Evolutionary conservation across 208 protist species (phyloP).

Genomic region (Leishmania tarentolae): DNA sequence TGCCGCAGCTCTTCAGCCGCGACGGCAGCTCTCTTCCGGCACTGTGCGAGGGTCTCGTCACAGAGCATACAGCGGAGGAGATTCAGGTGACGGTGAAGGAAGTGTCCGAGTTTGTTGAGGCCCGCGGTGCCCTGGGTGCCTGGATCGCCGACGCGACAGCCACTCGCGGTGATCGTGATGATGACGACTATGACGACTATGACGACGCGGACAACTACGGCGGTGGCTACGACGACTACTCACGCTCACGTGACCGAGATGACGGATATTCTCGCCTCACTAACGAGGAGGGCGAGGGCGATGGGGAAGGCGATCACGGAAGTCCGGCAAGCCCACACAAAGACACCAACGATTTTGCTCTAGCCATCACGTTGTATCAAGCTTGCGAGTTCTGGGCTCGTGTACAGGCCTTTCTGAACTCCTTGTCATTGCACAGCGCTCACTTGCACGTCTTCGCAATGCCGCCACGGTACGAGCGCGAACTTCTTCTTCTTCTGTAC

Average conservation of each 20-base stretch:
- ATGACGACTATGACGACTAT: constrained; percentile 22
- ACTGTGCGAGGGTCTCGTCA: constrained; percentile 73
- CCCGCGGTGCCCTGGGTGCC: constrained; percentile 38
- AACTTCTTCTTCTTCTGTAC: constrained; percentile 70
- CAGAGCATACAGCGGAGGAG: constrained; percentile 72
- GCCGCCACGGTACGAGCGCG: constrained; percentile 70
- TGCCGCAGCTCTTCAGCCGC: constrained; percentile 49
- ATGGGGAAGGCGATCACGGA: neutral
- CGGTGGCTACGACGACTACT: constrained; percentile 10
- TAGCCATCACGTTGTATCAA: constrained; percentile 44
- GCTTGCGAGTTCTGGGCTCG: constrained; percentile 76
- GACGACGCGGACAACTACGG: constrained; percentile 12
- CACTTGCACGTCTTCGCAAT: constrained; percentile 57
- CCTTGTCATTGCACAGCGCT: constrained; percentile 63
- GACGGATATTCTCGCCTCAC: constrained; percentile 8
- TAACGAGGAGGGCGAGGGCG: neutral
- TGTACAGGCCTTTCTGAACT: constrained; percentile 67
- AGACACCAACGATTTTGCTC: constrained; percentile 20
- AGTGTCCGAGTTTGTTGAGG: constrained; percentile 79
- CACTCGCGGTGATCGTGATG: constrained; percentile 25
- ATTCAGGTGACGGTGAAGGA: constrained; percentile 65
- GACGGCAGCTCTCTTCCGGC: constrained; percentile 47
- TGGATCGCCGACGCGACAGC: constrained; percentile 34
- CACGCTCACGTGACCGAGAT: neutral
- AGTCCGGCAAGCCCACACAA: neutral